phyloP scores from a whole-genome alignment of 1,139 yeast species.

The Pichia inconspicua region DNA sequence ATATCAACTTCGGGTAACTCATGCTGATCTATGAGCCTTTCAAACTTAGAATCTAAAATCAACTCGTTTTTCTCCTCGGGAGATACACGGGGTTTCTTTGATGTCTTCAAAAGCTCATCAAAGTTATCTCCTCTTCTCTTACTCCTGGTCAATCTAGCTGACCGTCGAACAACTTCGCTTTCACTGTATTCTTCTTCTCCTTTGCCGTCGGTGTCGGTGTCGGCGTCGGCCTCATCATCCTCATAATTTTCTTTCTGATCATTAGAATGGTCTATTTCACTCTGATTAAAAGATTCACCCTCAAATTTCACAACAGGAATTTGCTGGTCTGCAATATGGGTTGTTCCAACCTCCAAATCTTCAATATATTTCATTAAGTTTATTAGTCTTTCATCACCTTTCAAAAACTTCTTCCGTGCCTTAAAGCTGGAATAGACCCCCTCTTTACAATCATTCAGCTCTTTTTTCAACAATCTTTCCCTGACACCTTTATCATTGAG shows the following conservation, averaged over 20 bases:
- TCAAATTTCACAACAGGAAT: not conserved
- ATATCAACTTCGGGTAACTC: slow-evolving; percentile 1
- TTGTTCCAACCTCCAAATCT: slow-evolving; percentile 34
- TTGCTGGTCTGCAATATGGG: not conserved
- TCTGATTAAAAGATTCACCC: not conserved
- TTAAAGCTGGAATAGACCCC: slow-evolving; percentile 50
- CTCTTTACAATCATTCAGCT: slow-evolving; percentile 46
- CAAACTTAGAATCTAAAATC: not conserved
- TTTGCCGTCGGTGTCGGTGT: slow-evolving; percentile 1
- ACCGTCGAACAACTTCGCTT: slow-evolving; percentile 4
- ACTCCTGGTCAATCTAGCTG: slow-evolving; percentile 2
- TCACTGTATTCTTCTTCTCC: not conserved
- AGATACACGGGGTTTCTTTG: slow-evolving; percentile 1
- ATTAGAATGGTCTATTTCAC: slow-evolving; percentile 28
- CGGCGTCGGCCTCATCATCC: slow-evolving; percentile 1
- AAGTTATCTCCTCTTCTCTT: not conserved
- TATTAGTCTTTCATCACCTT: slow-evolving; percentile 34
- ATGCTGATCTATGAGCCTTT: slow-evolving; percentile 1
- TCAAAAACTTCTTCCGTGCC: slow-evolving; percentile 50
- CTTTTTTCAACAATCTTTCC: slow-evolving; percentile 62
- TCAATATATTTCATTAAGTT: slow-evolving; percentile 30
- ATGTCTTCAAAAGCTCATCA: not conserved
- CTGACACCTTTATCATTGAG: slow-evolving; percentile 70
- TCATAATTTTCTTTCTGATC: slow-evolving; percentile 17
- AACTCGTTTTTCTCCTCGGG: not conserved